These are phyloP conservation scores for Ochetophila trinervis DNA, from an alignment of 306 rosid species.

Conservation along the genomic window DNA sequence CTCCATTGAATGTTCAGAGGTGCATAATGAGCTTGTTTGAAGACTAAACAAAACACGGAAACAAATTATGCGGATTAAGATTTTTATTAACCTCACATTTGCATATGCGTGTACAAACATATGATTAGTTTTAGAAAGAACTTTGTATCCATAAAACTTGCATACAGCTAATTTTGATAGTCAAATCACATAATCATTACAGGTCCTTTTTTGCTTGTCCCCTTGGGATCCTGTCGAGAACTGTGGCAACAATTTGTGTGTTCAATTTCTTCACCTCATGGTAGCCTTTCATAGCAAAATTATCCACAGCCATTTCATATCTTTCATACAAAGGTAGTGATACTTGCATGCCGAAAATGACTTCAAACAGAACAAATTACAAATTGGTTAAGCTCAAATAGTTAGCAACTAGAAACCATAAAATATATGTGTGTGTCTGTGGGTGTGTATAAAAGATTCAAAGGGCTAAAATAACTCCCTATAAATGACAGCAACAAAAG, in stretches of 20 bases:
- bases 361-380: conserved; percentile 28
- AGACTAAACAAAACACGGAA: no score
- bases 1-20: no score
- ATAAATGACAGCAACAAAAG: conserved; percentile 54
- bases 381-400: not conserved
- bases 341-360: conserved; percentile 34
- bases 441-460: conserved; percentile 48
- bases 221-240: conserved; percentile 63
- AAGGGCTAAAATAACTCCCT: conserved; percentile 39
- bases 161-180: no score
- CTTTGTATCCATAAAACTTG: no score
- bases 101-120: no score
- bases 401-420: no score
- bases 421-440: no score
- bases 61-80: no score
- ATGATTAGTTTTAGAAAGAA: no score
- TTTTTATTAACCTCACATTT: no score
- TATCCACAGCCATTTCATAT: conserved; percentile 53
- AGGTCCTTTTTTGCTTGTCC: conserved; percentile 43
- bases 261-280: conserved; percentile 41
- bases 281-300: conserved; percentile 45
- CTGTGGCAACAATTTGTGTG: conserved; percentile 38
- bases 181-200: not conserved
- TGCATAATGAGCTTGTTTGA: no score
- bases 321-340: conserved; percentile 52